Conservation (phyloP, 1,284 basidiomycete species). For the Cutaneotrichosporon mucoides region DNA sequence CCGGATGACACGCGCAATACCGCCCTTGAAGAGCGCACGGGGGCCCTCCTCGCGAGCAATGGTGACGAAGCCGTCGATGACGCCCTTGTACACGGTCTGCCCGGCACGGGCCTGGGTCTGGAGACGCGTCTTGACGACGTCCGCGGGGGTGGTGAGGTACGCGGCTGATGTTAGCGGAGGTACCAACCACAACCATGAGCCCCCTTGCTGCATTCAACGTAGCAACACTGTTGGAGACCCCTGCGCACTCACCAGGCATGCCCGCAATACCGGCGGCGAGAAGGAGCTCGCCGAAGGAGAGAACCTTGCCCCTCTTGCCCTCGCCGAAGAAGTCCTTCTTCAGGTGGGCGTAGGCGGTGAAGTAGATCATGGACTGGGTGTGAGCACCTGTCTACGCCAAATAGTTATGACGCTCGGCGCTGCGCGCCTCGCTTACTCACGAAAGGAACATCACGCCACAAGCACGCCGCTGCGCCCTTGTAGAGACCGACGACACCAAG, state of each 20-base stretch:
- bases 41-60: constrained; percentile 62
- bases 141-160: constrained; percentile 49
- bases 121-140: constrained; percentile 98
- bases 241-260: constrained; percentile 60
- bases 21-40: constrained; percentile 88
- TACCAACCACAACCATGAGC: too few relatives aligned
- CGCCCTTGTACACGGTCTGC: constrained; percentile 87
- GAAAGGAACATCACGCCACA: constrained; percentile 78
- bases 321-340: constrained; percentile 88
- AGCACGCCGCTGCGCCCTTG: constrained; percentile 53
- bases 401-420: background rate
- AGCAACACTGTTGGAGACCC: too few relatives aligned
- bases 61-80: constrained; percentile 81
- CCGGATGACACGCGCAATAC: constrained; percentile 61
- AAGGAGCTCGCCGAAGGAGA: constrained; percentile 87
- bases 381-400: background rate
- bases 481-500: constrained; percentile 90
- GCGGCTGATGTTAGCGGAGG: constrained; percentile 1
- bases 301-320: constrained; percentile 89
- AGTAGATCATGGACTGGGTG: constrained; percentile 51
- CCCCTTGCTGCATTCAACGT: too few relatives aligned
- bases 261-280: constrained; percentile 58
- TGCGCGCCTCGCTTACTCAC: constrained; percentile 21
- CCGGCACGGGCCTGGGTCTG: constrained; percentile 94
- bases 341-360: constrained; percentile 51